Percentiles rank a stretch among this genome's conserved stretches.
These are phyloP conservation scores for Microbotryum saponariae DNA, from an alignment of 1,284 basidiomycete species.

Conservation along the genomic window DNA sequence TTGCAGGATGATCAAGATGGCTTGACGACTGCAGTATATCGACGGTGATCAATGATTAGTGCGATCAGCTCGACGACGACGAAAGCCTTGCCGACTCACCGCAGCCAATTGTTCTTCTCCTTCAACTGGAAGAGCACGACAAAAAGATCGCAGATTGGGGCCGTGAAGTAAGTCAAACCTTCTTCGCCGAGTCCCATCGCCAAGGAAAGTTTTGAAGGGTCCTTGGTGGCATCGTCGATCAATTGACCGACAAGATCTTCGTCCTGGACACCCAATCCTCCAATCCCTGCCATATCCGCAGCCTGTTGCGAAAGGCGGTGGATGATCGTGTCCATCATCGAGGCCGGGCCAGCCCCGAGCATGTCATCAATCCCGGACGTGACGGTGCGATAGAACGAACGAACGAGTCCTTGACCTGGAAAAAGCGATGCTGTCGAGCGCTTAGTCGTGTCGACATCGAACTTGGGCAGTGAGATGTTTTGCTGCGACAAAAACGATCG, in stretches of 20 bases:
- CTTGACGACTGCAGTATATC: conserved; percentile 57
- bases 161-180: conserved; percentile 56
- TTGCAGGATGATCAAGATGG: conserved; percentile 90
- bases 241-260: conserved; percentile 74
- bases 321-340: conserved; percentile 89
- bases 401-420: conserved; percentile 62
- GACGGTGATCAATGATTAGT: conserved; percentile 20
- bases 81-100: too few species aligned
- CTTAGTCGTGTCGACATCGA: conserved; percentile 3
- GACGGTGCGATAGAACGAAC: conserved; percentile 75
- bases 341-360: conserved; percentile 65
- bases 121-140: conserved; percentile 89
- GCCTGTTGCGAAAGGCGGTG: conserved; percentile 78
- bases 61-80: too few species aligned
- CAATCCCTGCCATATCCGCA: conserved; percentile 73
- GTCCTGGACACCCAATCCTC: conserved; percentile 67
- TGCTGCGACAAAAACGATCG: conserved; percentile 79
- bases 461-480: conserved; percentile 35
- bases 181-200: conserved; percentile 22
- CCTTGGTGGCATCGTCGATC: conserved; percentile 38
- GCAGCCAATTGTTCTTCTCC: conserved; percentile 88
- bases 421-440: conserved; percentile 41
- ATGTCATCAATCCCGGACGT: conserved; percentile 88
- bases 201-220: neutral
- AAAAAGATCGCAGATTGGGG: conserved; percentile 86